These are phyloP conservation scores for Xanthoceras sorbifolium DNA, from an alignment of 345 rosid species.

Conservation along the genomic window DNA sequence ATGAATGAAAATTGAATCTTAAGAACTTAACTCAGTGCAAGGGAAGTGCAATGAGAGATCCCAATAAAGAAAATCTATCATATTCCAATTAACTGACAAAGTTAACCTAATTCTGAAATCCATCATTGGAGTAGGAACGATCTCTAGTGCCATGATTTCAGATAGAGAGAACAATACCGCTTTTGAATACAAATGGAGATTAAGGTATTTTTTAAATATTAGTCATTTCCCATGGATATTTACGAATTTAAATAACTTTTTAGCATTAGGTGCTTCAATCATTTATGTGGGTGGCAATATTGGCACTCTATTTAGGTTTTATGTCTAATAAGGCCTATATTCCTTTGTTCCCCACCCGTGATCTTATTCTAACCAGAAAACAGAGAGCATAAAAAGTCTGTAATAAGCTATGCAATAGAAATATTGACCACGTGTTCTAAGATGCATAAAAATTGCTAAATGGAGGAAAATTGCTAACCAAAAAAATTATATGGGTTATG, in stretches of 20 bases:
- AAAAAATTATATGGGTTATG: background rate
- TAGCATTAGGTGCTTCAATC: background rate
- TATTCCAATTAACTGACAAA: background rate
- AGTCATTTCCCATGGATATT: background rate
- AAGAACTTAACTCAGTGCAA: background rate
- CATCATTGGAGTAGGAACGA: background rate
- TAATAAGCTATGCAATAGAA: conserved; percentile 12
- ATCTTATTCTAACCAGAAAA: background rate
- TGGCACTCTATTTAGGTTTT: background rate
- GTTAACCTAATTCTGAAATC: background rate
- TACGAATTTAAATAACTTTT: background rate
- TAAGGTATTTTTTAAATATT: background rate
- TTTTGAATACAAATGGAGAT: background rate
- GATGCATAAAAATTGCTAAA: background rate
- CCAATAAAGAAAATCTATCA: background rate
- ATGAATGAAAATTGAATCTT: background rate
- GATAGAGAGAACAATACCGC: background rate
- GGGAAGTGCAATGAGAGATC: background rate
- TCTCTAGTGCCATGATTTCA: background rate
- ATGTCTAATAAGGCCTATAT: background rate
- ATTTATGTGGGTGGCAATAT: background rate
- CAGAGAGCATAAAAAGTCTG: background rate
- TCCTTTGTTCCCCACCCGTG: background rate
- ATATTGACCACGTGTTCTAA: background rate
- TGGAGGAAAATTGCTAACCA: conserved; percentile 1